Evolutionary conservation across 2,329 filamentous ascomycete genomes (phyloP), one percentile per base, ranked within the genome.

Genomic region (Fusarium compactum): DNA sequence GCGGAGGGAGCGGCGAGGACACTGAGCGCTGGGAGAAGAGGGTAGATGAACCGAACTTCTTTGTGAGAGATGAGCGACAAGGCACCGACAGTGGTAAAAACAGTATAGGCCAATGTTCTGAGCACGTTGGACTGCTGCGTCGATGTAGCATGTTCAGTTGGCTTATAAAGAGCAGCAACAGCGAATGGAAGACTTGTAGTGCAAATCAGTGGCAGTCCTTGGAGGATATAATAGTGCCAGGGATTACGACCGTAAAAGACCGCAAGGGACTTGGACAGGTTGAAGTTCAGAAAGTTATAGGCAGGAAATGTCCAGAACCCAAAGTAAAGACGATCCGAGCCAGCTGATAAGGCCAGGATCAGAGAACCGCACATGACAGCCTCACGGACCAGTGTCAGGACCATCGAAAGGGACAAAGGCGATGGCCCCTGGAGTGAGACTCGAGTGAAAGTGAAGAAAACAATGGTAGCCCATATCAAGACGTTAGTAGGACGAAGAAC

Each of bases 41-140:
- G 95, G 76, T 97, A 97, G 72, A 98, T 92, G 83, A 99, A 99
- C 76, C 96, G 93, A 74, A 97, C 93, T 85, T 99, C 96, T 80
- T 99, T 99, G 82, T 99, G 96, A 2, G 94, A 90, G 71, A 98
- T 92, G 48, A 92, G 77, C 3, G 93, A 97, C 34, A 98, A 86
- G 4, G 84, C 79, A 2, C 82, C 78, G 12, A 92, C 81, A 61
- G 91, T 92, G 30, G 88, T 80, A 58, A 90, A 68, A 44, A 91
- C 85, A 10, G 88, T 83, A 30, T 85, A 84, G 12, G 89, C 84
- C 11, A 95, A 81, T 38, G 67, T 81, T 77, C 55, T 67, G 77
- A 79, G 78, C 56, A 72, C 74, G 22, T 80, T 80, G 12, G 76
- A 71, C 65, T 82, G 76, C 25, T 77, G 61, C 11, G 77, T 62